Base-by-base conservation (phyloP, 371 early-diverging fungal genomes). In the Furculomyces boomerangus region DNA sequence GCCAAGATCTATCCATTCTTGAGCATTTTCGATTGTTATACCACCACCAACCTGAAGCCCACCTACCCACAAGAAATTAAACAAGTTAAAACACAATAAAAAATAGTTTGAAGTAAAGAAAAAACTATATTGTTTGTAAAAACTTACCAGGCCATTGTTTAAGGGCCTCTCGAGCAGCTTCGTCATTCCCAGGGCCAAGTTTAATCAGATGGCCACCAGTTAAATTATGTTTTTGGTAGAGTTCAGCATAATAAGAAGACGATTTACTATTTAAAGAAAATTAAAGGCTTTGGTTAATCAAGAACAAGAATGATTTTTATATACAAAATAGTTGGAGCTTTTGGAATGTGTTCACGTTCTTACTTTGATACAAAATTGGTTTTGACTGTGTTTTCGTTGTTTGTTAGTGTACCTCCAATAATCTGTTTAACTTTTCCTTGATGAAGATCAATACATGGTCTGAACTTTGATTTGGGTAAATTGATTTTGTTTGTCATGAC, bases 371-470 rank as follows among this genome's bases (percentile, higher is more conserved):
- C 88, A 77, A 90, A 93, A 75, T 97, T 97, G 1, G 92, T 92
- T 40, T 74, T 72, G 26, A 92, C 74, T 3, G 26, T 39, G 10
- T 47, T 39, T 46, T 74, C 72, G 43, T 66, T 57, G 60, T 88
- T 88, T 55, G 64, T 75, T 24, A 94, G 75, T 26, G 93, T 81
- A 22, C 89, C 92, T 37, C 98, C 95, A 28, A 97, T 93, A 56
- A 94, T 94, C 64, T 97, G 98, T 72, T 97, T 97, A 53, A 97
- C 98, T 69, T 88, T 75, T 32, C 98, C 98, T 27, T 81, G 64
- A 71, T 97, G 98, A 55, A 97, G 74, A 72, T 97, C 95, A 59
- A 94, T 93, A 70, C 97, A 96, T 0, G 93, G 93, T 30, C 90
- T 77, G 71, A 96, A 93, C 58, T 72, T 73, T 47, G 86, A 78